phyloP scores from a whole-genome alignment of 352 stramenopile genomes.

The Phytophthora ohioensis region DNA sequence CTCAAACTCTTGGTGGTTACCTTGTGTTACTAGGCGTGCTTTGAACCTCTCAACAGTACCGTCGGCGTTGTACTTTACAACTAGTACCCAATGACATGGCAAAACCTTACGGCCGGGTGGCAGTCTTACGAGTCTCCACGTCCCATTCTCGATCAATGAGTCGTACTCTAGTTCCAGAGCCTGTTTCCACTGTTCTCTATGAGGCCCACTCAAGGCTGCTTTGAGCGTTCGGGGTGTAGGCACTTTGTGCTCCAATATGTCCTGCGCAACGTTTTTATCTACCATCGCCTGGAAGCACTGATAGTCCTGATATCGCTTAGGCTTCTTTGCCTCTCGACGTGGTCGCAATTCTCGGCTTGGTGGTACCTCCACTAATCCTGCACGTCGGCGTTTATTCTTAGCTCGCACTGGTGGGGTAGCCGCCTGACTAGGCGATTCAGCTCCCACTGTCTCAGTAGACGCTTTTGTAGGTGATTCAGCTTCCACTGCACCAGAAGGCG shows the following conservation, averaged over 20 bases:
- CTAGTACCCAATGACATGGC: slow-evolving; percentile 19
- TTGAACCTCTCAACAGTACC: slow-evolving; percentile 23
- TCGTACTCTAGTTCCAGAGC: slow-evolving; percentile 18
- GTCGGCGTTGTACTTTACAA: slow-evolving; percentile 18
- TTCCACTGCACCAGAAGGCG: neutral
- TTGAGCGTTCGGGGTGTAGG: slow-evolving; percentile 6
- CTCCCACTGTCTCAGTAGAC: neutral
- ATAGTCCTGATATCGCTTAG: slow-evolving; percentile 16
- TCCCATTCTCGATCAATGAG: slow-evolving; percentile 14
- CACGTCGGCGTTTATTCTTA: no score
- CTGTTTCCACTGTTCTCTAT: slow-evolving; percentile 14
- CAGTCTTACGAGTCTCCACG: slow-evolving; percentile 2
- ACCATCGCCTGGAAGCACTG: slow-evolving; percentile 14
- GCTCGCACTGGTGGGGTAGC: neutral
- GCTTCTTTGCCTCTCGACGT: slow-evolving; percentile 16
- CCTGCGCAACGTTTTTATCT: slow-evolving; percentile 9
- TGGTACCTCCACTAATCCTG: no score
- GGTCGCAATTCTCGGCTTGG: neutral
- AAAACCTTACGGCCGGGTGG: slow-evolving; percentile 13
- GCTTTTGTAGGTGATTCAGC: neutral
- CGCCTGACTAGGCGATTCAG: neutral
- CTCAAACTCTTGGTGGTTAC: slow-evolving; percentile 24
- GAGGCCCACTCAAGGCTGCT: slow-evolving; percentile 9
- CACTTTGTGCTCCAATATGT: slow-evolving; percentile 10
- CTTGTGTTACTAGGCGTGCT: slow-evolving; percentile 19